Base-by-base conservation (phyloP, 2,329 filamentous ascomycete species). In the Ceratocystis colombiana region DNA sequence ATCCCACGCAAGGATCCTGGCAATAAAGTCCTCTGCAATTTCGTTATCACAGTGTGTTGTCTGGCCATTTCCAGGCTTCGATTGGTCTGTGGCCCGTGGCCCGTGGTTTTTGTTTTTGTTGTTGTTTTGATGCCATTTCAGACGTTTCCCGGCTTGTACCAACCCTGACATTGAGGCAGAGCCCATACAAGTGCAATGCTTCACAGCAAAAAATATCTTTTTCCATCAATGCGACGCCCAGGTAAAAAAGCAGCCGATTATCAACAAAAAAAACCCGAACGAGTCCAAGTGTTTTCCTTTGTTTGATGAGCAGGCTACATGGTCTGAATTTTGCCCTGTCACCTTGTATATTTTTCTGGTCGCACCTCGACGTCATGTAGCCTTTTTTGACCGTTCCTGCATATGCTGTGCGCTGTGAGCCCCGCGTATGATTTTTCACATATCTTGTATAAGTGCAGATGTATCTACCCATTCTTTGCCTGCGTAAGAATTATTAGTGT, bases 61-160 rank as follows among this genome's bases (percentile, higher is more conserved):
- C 28, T 33, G 33, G 53, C 8, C 28, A 33, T 59, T 30, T 17
- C 2, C 28, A 59, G 28, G 37, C 37, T 41, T 41, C 37, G 37
- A 41, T 41, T 41, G 37, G 53, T 59, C 53, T 59, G 53, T 57
- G 53, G 53, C 6, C 15, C 3, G 7, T 48, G 45, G 45, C 7
- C 45, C n/a, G 45, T 55, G 20, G 20, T 57, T 50, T 37, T 59
- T 59, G 25, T 57, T 59, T n/a, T 57, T 57, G 53, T 59, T 59
- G 28, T 59, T 59, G 53, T 59, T 59, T 59, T 59, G 53, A 10
- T 59, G 25, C n/a, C 12, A 59, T 30, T 33, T 15, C 33, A 25
- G 25, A 25, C 53, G 12, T 33, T 25, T 17, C 12, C 10, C 10
- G 10, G 37, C 37, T 41, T 37, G 53, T 33, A 25, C 2, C 17